These are phyloP conservation scores for Omphalea diandra DNA, from an alignment of 441 rosid genomes.

Conservation along the genomic window DNA sequence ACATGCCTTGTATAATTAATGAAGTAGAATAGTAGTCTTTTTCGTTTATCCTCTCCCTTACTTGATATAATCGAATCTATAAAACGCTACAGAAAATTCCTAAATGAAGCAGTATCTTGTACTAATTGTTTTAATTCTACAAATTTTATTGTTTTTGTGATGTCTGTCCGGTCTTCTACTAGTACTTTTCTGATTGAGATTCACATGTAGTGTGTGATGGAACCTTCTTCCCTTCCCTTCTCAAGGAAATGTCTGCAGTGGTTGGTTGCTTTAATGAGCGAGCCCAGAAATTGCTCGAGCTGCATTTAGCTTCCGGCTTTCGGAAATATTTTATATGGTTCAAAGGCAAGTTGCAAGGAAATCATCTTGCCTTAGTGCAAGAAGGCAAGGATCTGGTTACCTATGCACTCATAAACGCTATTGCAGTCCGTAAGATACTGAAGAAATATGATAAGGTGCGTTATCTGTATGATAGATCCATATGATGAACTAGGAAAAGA, in stretches of 20 bases:
- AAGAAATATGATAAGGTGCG: conserved; percentile 90
- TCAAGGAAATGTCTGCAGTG: conserved; percentile 74
- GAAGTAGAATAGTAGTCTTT: too few relatives aligned
- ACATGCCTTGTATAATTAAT: background rate
- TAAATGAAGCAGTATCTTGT: background rate
- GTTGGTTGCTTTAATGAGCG: conserved; percentile 78
- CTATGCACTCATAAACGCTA: conserved; percentile 78
- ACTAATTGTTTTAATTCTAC: background rate
- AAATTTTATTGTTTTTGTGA: background rate
- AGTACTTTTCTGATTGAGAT: background rate
- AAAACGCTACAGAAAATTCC: too few relatives aligned
- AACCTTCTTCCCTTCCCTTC: conserved; percentile 86
- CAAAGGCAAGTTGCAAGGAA: conserved; percentile 47
- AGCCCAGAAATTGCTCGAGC: conserved; percentile 76
- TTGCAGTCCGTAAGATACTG: conserved; percentile 82
- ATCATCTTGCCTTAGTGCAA: conserved; percentile 57
- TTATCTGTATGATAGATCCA: background rate
- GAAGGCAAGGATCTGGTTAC: conserved; percentile 79
- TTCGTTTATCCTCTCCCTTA: too few relatives aligned
- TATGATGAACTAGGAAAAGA: background rate
- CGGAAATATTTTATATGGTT: conserved; percentile 65
- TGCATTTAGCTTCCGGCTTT: conserved; percentile 80
- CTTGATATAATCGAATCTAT: too few relatives aligned
- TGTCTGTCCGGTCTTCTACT: too few relatives aligned
- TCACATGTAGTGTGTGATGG: conserved; percentile 68